phyloP scores from a whole-genome alignment of 2,329 filamentous ascomycete species.

The Curvularia spicifera region DNA sequence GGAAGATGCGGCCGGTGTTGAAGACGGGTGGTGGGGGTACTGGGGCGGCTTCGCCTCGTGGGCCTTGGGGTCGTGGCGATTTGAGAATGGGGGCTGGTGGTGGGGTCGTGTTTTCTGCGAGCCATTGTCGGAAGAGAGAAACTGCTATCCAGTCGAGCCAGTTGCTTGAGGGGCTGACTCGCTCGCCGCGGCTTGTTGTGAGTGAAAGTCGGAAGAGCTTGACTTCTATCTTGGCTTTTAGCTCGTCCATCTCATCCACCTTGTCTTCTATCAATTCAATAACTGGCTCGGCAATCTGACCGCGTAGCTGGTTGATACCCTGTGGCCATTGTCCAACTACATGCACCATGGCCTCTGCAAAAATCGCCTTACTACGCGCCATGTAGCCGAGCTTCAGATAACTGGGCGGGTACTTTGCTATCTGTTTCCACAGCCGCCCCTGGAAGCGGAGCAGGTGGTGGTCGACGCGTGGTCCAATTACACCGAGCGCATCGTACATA shows the following conservation, averaged over 20 bases:
- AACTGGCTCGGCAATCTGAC: slow-evolving; percentile 73
- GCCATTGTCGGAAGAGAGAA: slow-evolving; percentile 88
- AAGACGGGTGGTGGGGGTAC: slow-evolving; percentile 55
- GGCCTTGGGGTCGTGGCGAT: slow-evolving; percentile 48
- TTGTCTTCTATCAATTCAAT: slow-evolving; percentile 94
- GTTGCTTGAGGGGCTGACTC: slow-evolving; percentile 77
- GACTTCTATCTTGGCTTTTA: slow-evolving; percentile 78
- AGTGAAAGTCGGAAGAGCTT: slow-evolving; percentile 82
- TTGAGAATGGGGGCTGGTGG: slow-evolving; percentile 63
- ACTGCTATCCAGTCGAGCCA: slow-evolving; percentile 92
- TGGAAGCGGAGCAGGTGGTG: slow-evolving; percentile 94
- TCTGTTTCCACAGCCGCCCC: slow-evolving; percentile 90
- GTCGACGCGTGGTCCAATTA: slow-evolving; percentile 88
- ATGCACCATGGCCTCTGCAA: slow-evolving; percentile 82
- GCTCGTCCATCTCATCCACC: slow-evolving; percentile 86
- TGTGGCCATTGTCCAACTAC: slow-evolving; percentile 93
- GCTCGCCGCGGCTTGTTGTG: slow-evolving; percentile 79
- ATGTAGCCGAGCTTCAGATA: slow-evolving; percentile 91
- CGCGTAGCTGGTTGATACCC: slow-evolving; percentile 76
- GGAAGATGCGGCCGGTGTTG: slow-evolving; percentile 75
- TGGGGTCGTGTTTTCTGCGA: slow-evolving; percentile 86
- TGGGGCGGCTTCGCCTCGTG: slow-evolving; percentile 28
- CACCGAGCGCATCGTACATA: slow-evolving; percentile 87
- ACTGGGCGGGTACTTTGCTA: slow-evolving; percentile 91
- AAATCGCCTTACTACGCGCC: slow-evolving; percentile 78